phyloP scores from a whole-genome alignment of 441 rosid genomes.

The Cnidoscolus chayamansa region DNA sequence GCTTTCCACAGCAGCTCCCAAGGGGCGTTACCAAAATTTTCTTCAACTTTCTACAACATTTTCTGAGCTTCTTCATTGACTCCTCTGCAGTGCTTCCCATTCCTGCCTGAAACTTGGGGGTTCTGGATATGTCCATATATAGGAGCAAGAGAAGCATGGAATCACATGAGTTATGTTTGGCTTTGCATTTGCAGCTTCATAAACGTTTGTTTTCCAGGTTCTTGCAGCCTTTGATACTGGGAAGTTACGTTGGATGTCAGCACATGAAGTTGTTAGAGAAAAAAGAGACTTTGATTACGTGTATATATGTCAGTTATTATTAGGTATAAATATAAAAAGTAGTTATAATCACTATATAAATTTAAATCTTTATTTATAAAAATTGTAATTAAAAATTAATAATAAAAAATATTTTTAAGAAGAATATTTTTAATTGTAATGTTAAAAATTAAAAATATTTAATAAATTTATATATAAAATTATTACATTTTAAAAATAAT shows the following conservation, averaged over 20 bases:
- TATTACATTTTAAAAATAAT: too few species aligned
- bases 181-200: not conserved
- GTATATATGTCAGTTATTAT: not conserved
- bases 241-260: not conserved
- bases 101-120: too few species aligned
- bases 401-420: too few species aligned
- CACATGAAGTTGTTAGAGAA: not conserved
- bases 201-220: too few species aligned
- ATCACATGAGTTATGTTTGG: slow-evolving; percentile 13
- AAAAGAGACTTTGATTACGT: not conserved
- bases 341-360: not conserved
- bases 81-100: not conserved
- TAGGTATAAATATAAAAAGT: not conserved
- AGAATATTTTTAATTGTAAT: too few species aligned
- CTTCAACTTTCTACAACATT: slow-evolving; percentile 22
- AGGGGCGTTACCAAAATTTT: slow-evolving; percentile 14
- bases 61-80: slow-evolving; percentile 17
- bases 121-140: not conserved
- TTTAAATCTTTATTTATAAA: too few species aligned
- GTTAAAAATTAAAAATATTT: too few species aligned
- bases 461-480: too few species aligned
- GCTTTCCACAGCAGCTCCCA: not conserved
- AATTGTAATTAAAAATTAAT: too few species aligned
- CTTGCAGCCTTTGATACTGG: not conserved
- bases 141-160: not conserved